These are phyloP conservation scores for Boletellus dicymbophilus DNA, from an alignment of 1,284 basidiomycete genomes.

Conservation along the genomic window DNA sequence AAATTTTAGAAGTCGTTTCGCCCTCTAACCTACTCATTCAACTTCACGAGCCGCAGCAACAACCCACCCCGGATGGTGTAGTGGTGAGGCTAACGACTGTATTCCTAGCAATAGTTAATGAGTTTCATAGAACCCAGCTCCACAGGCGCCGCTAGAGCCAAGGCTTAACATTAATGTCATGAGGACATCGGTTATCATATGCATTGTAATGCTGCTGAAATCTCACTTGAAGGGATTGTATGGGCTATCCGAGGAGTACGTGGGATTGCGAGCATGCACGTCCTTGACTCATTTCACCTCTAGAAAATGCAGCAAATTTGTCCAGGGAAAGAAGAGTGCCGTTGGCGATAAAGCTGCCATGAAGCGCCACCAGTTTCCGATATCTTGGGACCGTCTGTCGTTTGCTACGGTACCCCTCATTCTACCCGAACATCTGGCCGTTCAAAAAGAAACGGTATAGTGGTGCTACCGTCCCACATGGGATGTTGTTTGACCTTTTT, in stretches of 20 bases:
- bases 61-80: slow-evolving; percentile 9
- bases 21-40: slow-evolving; percentile 70
- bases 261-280: not conserved
- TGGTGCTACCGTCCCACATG: slow-evolving; percentile 4
- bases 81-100: slow-evolving; percentile 8
- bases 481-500: slow-evolving; percentile 2
- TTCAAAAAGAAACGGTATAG: slow-evolving; percentile 62
- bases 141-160: slow-evolving; percentile 6
- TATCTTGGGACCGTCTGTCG: slow-evolving; percentile 73
- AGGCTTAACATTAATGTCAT: slow-evolving; percentile 44
- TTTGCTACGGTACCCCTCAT: slow-evolving; percentile 60
- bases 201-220: slow-evolving; percentile 83
- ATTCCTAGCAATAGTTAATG: slow-evolving; percentile 3
- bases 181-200: slow-evolving; percentile 72
- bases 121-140: slow-evolving; percentile 6
- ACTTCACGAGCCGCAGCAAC: slow-evolving; percentile 41
- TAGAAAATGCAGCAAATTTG: slow-evolving; percentile 89
- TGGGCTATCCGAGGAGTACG: slow-evolving; percentile 85
- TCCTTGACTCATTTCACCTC: not conserved
- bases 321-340: slow-evolving; percentile 82
- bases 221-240: slow-evolving; percentile 82
- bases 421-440: slow-evolving; percentile 56
- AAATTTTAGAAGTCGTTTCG: slow-evolving; percentile 69
- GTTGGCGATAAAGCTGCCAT: slow-evolving; percentile 80
- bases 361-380: slow-evolving; percentile 58